phyloP scores from a whole-genome alignment of 2,329 filamentous ascomycete species.

The Ophiostoma triangulosporum region DNA sequence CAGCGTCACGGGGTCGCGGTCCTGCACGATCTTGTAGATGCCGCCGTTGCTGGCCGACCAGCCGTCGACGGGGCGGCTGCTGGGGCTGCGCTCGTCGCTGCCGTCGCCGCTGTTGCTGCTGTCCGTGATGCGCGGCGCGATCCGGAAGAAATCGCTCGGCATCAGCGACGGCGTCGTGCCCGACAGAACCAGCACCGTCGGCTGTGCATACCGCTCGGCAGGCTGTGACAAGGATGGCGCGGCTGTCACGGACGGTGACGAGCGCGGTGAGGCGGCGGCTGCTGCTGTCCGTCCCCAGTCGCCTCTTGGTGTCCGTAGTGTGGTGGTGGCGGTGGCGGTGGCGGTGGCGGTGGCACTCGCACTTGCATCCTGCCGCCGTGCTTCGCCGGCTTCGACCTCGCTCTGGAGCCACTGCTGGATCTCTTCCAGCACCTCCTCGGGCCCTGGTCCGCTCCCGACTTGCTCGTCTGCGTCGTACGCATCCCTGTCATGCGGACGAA shows the following conservation, averaged over 20 bases:
- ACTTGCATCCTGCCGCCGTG: background rate
- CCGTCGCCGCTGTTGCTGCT: background rate
- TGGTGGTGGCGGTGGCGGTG: background rate
- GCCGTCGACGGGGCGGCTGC: constrained; percentile 34
- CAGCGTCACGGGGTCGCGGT: constrained; percentile 48
- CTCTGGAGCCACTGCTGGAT: constrained; percentile 9
- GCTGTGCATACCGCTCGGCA: background rate
- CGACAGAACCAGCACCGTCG: constrained; percentile 37
- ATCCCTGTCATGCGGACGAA: background rate
- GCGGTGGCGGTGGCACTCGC: background rate
- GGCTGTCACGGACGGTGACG: background rate
- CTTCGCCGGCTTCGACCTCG: constrained; percentile 1
- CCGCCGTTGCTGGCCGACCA: constrained; percentile 39
- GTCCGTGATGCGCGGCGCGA: constrained; percentile 39
- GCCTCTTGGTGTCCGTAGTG: background rate
- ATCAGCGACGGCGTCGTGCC: constrained; percentile 45
- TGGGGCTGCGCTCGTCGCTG: background rate
- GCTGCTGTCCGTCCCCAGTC: background rate
- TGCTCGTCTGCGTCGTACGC: background rate
- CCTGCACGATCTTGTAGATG: constrained; percentile 40
- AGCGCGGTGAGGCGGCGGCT: background rate
- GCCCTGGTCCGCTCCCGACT: background rate
- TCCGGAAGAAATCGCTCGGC: constrained; percentile 57
- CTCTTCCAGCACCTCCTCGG: constrained; percentile 1
- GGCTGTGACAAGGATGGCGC: background rate